These are phyloP conservation scores for Tetrahymena thermophila DNA, from an alignment of 73 alveolate genomes.

Conservation along the genomic window DNA sequence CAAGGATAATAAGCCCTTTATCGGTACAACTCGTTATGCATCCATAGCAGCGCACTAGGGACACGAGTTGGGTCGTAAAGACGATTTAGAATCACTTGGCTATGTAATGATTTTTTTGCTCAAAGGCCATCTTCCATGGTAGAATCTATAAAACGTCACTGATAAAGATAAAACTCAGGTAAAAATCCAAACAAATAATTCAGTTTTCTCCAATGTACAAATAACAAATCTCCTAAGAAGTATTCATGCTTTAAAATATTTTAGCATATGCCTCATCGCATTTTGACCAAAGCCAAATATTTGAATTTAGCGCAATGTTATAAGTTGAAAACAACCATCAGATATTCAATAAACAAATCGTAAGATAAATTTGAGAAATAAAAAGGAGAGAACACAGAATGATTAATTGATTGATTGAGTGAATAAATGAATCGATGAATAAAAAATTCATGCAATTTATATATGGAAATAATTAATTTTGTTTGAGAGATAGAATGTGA, in stretches of 20 bases:
- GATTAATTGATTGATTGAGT: background rate
- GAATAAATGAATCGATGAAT: background rate
- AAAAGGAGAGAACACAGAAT: background rate
- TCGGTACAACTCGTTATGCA: slow-evolving; percentile 79
- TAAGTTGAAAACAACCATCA: background rate
- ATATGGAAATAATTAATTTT: background rate
- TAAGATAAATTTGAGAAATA: background rate
- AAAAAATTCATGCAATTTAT: background rate
- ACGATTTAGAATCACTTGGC: background rate
- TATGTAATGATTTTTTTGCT: background rate
- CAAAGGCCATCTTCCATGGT: slow-evolving; percentile 42
- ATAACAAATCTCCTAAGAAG: background rate
- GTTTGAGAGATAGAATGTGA: background rate
- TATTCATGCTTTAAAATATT: too few species aligned
- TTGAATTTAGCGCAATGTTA: background rate
- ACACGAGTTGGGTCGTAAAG: background rate
- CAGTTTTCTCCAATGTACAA: background rate
- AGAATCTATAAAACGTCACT: slow-evolving; percentile 36
- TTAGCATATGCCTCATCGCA: background rate
- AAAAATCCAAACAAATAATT: background rate
- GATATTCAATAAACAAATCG: background rate
- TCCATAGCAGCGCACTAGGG: slow-evolving; percentile 59
- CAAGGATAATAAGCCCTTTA: slow-evolving; percentile 52
- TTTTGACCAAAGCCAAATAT: background rate
- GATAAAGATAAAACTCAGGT: slow-evolving; percentile 30